Percentiles rank a stretch among this genome's conserved stretches.
Conservation (phyloP, 192 early-diverging fungal genomes). For the Ambispora gerdemannii region DNA sequence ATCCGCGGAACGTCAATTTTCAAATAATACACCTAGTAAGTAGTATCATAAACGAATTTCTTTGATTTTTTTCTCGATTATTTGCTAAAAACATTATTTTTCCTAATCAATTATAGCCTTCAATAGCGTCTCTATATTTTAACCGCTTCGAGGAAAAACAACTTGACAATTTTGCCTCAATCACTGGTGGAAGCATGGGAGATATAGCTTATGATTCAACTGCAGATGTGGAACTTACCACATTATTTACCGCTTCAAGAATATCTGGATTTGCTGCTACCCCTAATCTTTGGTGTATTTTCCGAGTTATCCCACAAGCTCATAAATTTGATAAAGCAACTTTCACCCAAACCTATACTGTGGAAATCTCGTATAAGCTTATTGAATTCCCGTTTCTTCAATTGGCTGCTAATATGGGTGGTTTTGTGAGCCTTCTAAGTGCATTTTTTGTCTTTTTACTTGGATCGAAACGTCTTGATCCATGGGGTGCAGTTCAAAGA, state of each 20-base stretch:
- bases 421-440: slow-evolving; percentile 20
- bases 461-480: slow-evolving; percentile 10
- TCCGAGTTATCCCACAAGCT: slow-evolving; percentile 13
- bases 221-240: slow-evolving; percentile 2
- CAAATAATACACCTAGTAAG: slow-evolving; percentile 28
- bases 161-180: background rate
- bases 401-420: slow-evolving; percentile 28
- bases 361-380: background rate
- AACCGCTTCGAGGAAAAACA: slow-evolving; percentile 10
- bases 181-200: background rate
- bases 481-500: slow-evolving; percentile 27
- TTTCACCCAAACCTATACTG: slow-evolving; percentile 14
- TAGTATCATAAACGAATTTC: background rate
- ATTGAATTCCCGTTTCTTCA: slow-evolving; percentile 2
- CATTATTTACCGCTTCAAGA: background rate
- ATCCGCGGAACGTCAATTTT: slow-evolving; percentile 11
- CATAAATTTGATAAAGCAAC: background rate
- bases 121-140: slow-evolving; percentile 18
- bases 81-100: background rate
- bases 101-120: slow-evolving; percentile 18
- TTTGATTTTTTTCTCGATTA: background rate
- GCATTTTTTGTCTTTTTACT: slow-evolving; percentile 18
- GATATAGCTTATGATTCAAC: background rate
- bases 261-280: slow-evolving; percentile 5
- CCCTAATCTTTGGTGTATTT: slow-evolving; percentile 20